Conservation (phyloP, 169 alveolate species). For the Babesia ovis region DNA sequence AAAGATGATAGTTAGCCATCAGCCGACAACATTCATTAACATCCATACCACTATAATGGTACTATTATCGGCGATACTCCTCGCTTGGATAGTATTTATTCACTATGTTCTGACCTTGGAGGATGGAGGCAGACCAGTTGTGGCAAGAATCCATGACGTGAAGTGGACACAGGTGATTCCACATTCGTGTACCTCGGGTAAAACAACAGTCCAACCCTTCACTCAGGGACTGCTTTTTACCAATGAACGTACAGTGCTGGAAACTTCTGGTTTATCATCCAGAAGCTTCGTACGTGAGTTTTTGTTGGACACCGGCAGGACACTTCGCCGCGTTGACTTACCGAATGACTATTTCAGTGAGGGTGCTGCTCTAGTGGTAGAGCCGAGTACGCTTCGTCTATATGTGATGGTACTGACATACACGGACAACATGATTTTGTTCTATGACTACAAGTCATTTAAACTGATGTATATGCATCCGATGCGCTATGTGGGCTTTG, state of each 20-base stretch:
- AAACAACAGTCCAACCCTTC: slow-evolving; percentile 31
- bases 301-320: slow-evolving; percentile 37
- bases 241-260: slow-evolving; percentile 36
- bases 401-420: slow-evolving; percentile 60
- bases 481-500: slow-evolving; percentile 61
- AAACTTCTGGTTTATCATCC: slow-evolving; percentile 59
- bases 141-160: background rate
- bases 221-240: slow-evolving; percentile 68
- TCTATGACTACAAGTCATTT: slow-evolving; percentile 58
- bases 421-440: slow-evolving; percentile 52
- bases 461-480: slow-evolving; percentile 26
- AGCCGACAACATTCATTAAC: no score
- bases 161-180: background rate
- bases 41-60: no score
- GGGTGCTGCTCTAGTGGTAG: slow-evolving; percentile 67
- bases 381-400: slow-evolving; percentile 63
- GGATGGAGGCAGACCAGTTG: no score
- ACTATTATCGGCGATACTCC: no score
- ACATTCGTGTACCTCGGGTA: slow-evolving; percentile 3
- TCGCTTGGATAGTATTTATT: no score
- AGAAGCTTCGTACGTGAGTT: slow-evolving; percentile 60
- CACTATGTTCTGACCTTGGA: no score
- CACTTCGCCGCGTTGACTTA: slow-evolving; percentile 34
- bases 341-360: slow-evolving; percentile 60
- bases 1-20: no score